Conservation (phyloP, 805 yeast species). For the Ogataea saltuana region DNA sequence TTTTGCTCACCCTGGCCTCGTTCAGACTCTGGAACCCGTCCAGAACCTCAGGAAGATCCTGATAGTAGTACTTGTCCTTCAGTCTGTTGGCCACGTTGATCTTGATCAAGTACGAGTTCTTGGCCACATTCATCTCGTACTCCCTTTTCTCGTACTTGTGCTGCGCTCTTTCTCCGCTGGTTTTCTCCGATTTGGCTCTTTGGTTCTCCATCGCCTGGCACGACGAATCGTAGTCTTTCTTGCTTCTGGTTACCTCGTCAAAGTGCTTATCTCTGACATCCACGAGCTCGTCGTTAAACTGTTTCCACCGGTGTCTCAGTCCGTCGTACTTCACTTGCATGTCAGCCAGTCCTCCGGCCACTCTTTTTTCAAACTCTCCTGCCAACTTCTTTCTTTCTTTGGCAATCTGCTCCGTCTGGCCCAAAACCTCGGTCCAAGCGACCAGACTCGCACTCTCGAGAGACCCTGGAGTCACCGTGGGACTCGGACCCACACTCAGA, state of each 20-base stretch:
- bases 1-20: conserved; percentile 69
- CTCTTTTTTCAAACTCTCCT: conserved; percentile 56
- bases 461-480: conserved; percentile 92
- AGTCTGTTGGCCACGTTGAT: conserved; percentile 85
- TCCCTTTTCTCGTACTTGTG: conserved; percentile 62
- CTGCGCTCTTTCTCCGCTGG: conserved; percentile 48
- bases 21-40: conserved; percentile 83
- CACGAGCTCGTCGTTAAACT: conserved; percentile 58
- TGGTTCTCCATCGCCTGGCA: conserved; percentile 81
- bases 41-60: conserved; percentile 87
- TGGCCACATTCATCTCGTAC: conserved; percentile 81
- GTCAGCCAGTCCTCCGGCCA: conserved; percentile 60
- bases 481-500: conserved; percentile 87
- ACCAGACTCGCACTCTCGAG: conserved; percentile 84
- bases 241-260: conserved; percentile 60
- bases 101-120: conserved; percentile 77
- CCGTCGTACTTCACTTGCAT: conserved; percentile 54
- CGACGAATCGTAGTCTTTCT: conserved; percentile 74
- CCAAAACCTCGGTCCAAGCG: conserved; percentile 85
- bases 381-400: conserved; percentile 62
- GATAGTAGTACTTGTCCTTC: conserved; percentile 90
- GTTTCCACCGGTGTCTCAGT: conserved; percentile 55
- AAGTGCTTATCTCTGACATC: conserved; percentile 50
- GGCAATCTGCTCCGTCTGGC: conserved; percentile 80
- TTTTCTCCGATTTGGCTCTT: conserved; percentile 70